phyloP scores from a whole-genome alignment of 108 stramenopile genomes.

The Nitzschia sp. region DNA sequence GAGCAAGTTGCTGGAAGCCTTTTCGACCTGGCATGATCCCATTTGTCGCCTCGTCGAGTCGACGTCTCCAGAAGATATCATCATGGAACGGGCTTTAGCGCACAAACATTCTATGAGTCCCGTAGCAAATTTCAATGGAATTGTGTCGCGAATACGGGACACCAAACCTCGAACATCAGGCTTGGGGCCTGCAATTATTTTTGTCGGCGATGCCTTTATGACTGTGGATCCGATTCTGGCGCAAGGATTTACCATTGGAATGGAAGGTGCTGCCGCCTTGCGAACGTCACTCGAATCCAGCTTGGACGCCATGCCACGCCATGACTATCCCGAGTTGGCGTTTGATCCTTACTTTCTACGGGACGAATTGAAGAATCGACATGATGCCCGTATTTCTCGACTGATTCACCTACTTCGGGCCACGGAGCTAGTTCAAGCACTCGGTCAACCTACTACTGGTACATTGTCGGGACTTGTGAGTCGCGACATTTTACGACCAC shows the following conservation, averaged over 20 bases:
- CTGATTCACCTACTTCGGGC: constrained; percentile 73
- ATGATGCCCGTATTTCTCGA: constrained; percentile 52
- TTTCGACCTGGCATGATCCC: constrained; percentile 84
- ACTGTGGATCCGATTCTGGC: constrained; percentile 88
- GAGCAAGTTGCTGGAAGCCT: constrained; percentile 62
- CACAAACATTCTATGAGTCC: constrained; percentile 70
- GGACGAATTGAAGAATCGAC: constrained; percentile 47
- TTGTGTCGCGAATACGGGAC: constrained; percentile 27
- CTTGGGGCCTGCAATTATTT: constrained; percentile 66
- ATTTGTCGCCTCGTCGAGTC: constrained; percentile 70
- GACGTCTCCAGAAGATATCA: constrained; percentile 78
- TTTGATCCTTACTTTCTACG: constrained; percentile 64
- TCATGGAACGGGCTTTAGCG: constrained; percentile 76
- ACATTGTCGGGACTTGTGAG: constrained; percentile 49
- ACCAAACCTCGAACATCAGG: constrained; percentile 35
- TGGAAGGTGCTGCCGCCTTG: constrained; percentile 79
- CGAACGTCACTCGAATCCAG: constrained; percentile 38
- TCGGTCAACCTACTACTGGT: constrained; percentile 72
- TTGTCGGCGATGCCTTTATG: constrained; percentile 85
- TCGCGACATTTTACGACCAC: constrained; percentile 65
- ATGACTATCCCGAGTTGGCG: constrained; percentile 17
- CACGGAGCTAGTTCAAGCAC: constrained; percentile 77
- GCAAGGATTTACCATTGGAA: constrained; percentile 85
- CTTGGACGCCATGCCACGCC: constrained; percentile 1
- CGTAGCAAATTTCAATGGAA: constrained; percentile 62